Conservation (phyloP, 345 rosid genomes). For the Gossypium turneri region DNA sequence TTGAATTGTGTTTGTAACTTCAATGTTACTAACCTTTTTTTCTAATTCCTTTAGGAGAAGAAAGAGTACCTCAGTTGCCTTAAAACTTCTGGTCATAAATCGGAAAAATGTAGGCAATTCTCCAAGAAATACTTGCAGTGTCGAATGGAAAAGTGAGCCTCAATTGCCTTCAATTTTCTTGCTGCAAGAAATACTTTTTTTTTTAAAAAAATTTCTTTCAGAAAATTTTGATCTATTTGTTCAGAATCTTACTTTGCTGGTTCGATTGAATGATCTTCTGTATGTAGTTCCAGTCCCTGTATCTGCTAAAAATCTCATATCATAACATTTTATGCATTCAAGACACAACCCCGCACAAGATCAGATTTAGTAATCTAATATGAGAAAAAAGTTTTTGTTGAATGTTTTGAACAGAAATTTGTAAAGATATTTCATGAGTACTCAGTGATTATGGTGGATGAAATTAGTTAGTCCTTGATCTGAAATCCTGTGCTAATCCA, state of each 20-base stretch:
- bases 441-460: not conserved
- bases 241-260: not conserved
- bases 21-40: not conserved
- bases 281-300: not conserved
- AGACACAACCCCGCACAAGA: not conserved
- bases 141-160: slow-evolving; percentile 87
- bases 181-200: not conserved
- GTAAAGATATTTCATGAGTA: not conserved
- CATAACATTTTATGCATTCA: not conserved
- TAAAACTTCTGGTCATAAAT: slow-evolving; percentile 65
- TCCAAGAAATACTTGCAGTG: slow-evolving; percentile 82
- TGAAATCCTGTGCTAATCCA: not conserved
- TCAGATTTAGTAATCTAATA: not conserved
- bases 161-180: not conserved
- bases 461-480: not conserved
- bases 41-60: slow-evolving; percentile 59
- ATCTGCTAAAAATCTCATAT: not conserved
- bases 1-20: not conserved
- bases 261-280: not conserved
- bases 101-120: slow-evolving; percentile 69
- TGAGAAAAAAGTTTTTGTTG: not conserved
- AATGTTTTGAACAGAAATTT: not conserved
- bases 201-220: not conserved
- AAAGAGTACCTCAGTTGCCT: slow-evolving; percentile 84
- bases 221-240: not conserved